Evolutionary conservation across 345 rosid species (phyloP).

Genomic region (Boechera retrofracta): DNA sequence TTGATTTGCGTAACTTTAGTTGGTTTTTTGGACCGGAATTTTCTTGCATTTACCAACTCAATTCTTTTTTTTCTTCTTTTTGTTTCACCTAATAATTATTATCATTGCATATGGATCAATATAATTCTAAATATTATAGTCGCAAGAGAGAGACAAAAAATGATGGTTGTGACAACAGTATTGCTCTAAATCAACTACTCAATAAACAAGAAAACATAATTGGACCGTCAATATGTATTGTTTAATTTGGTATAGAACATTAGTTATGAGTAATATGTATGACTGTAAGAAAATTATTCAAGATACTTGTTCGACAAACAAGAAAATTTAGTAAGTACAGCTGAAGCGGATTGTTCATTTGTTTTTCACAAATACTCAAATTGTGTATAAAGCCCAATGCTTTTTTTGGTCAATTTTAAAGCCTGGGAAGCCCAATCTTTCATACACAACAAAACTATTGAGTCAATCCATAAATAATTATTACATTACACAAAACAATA

Average conservation of each 20-base stretch:
- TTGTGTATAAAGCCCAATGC: background rate
- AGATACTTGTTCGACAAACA: background rate
- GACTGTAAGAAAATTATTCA: background rate
- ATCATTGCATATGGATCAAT: background rate
- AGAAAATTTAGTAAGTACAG: background rate
- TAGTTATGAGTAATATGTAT: background rate
- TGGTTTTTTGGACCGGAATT: slow-evolving; percentile 17
- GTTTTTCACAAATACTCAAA: background rate
- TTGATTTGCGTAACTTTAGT: slow-evolving; percentile 39
- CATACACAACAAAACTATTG: background rate
- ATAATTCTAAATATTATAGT: background rate
- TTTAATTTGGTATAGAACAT: background rate
- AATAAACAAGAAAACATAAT: background rate
- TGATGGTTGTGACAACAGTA: background rate
- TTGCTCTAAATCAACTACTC: background rate
- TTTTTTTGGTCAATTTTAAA: background rate
- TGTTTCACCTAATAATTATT: background rate
- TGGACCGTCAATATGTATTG: background rate
- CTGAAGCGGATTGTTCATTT: background rate
- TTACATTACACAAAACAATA: background rate
- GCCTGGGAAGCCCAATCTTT: slow-evolving; percentile 1
- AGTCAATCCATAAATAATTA: background rate
- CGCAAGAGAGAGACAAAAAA: background rate
- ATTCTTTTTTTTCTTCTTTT: background rate
- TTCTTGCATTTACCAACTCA: slow-evolving; percentile 34